phyloP scores from a whole-genome alignment of 345 rosid species.

The Camelina sativa region DNA sequence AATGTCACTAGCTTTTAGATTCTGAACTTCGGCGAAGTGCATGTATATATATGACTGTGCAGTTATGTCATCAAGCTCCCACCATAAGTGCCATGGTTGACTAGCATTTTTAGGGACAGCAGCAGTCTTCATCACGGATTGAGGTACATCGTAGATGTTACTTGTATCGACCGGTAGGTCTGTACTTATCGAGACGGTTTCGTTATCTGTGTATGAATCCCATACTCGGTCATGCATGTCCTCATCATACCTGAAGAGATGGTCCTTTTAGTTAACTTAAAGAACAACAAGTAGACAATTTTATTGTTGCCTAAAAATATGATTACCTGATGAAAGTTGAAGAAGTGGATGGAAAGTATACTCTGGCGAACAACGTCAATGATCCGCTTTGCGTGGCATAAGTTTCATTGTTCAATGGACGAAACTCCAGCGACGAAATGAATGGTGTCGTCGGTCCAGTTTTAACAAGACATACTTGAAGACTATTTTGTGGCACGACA shows the following conservation, averaged over 20 bases:
- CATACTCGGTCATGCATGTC: constrained; percentile 53
- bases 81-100: background rate
- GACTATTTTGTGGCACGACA: constrained; percentile 24
- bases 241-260: constrained; percentile 46
- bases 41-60: constrained; percentile 43
- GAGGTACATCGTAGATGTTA: constrained; percentile 36
- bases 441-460: constrained; percentile 50
- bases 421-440: constrained; percentile 53
- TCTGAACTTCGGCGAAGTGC: constrained; percentile 55
- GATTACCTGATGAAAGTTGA: too few species aligned
- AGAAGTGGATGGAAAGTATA: background rate
- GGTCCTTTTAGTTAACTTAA: background rate
- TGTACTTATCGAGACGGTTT: constrained; percentile 6
- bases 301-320: too few species aligned
- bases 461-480: constrained; percentile 61
- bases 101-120: constrained; percentile 35
- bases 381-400: constrained; percentile 37
- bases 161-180: background rate
- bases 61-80: background rate
- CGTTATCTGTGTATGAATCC: background rate
- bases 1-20: constrained; percentile 26
- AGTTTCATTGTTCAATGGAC: constrained; percentile 38
- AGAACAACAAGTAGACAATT: background rate
- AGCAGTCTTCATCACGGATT: constrained; percentile 38
- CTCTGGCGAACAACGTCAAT: constrained; percentile 2